Evolutionary conservation across 192 early-diverging fungal species (phyloP).

Genomic region (Pilobolus umbonatus): DNA sequence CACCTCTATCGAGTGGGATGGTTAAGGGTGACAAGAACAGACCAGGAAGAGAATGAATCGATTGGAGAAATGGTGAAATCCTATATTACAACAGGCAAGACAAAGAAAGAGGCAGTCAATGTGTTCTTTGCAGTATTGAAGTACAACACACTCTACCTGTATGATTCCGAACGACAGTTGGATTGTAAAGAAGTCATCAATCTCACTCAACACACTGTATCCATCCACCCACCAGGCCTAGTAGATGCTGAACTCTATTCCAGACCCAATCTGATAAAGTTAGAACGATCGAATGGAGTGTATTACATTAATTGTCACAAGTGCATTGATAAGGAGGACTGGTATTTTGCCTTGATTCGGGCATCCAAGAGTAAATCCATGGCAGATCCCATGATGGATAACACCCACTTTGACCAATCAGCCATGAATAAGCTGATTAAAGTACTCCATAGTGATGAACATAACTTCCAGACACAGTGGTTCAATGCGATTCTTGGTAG

Average conservation of each 20-base stretch:
- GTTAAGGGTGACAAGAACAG: constrained; percentile 34
- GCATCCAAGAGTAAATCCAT: constrained; percentile 48
- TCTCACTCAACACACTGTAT: constrained; percentile 61
- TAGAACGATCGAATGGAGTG: constrained; percentile 29
- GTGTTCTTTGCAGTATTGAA: constrained; percentile 72
- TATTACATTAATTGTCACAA: constrained; percentile 55
- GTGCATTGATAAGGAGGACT: constrained; percentile 81
- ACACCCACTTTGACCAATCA: constrained; percentile 42
- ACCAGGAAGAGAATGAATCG: constrained; percentile 20
- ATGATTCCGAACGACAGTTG: constrained; percentile 68
- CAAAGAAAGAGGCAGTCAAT: constrained; percentile 34
- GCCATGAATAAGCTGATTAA: constrained; percentile 41
- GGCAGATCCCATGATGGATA: constrained; percentile 16
- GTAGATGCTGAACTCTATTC: constrained; percentile 64
- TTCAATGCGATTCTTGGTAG: constrained; percentile 84
- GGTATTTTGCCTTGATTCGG: constrained; percentile 78
- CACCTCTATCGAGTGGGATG: constrained; percentile 40
- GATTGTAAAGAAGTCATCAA: constrained; percentile 80
- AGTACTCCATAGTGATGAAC: constrained; percentile 55
- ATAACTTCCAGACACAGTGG: constrained; percentile 63
- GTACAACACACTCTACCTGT: constrained; percentile 77
- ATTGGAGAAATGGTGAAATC: constrained; percentile 33
- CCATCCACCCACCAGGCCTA: constrained; percentile 43
- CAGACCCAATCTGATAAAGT: constrained; percentile 48
- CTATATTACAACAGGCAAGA: constrained; percentile 37